phyloP scores from a whole-genome alignment of 345 rosid genomes.

The Pugionium dolabratum region DNA sequence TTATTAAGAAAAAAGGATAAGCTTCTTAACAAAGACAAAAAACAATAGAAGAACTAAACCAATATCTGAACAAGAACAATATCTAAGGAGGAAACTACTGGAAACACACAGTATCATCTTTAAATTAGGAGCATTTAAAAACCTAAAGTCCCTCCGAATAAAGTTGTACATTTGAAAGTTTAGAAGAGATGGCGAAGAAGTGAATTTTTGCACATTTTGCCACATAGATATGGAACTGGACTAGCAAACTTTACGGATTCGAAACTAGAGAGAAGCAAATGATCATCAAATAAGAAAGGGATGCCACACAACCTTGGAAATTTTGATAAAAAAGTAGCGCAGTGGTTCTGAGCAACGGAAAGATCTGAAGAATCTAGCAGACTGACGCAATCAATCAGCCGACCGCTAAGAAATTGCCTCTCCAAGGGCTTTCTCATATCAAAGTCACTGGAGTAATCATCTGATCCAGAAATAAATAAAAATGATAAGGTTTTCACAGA shows the following conservation, averaged over 20 bases:
- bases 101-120: neutral
- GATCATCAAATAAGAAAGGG: constrained; percentile 29
- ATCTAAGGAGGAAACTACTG: constrained; percentile 10
- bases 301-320: constrained; percentile 55
- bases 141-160: neutral
- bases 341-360: constrained; percentile 53
- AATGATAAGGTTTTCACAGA: constrained; percentile 17
- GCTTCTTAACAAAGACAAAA: constrained; percentile 4
- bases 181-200: neutral
- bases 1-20: neutral
- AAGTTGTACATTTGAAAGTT: neutral
- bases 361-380: constrained; percentile 58
- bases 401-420: constrained; percentile 61
- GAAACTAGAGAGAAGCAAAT: constrained; percentile 2
- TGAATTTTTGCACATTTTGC: neutral
- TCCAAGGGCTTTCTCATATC: constrained; percentile 94
- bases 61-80: neutral
- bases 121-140: neutral
- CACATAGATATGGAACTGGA: neutral
- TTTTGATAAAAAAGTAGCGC: constrained; percentile 63
- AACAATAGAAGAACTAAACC: neutral
- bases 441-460: constrained; percentile 73
- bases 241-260: neutral
- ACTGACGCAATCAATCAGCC: constrained; percentile 72
- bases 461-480: constrained; percentile 47